phyloP scores from a whole-genome alignment of 352 stramenopile genomes.

The Phytopythium chamaehyphon region DNA sequence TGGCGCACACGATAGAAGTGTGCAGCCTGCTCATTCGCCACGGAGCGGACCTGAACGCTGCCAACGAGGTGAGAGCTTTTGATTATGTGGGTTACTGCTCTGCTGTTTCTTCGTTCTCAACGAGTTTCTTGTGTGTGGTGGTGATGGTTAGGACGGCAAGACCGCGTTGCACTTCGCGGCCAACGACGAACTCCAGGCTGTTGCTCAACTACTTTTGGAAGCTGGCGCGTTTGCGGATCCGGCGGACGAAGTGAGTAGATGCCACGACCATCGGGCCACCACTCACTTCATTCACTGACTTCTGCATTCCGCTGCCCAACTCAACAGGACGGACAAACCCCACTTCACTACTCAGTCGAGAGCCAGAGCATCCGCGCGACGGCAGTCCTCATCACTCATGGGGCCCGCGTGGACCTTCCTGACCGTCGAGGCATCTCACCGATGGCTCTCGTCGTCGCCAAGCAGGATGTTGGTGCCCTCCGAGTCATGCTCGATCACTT shows the following conservation, averaged over 20 bases:
- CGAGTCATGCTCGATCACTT: conserved; percentile 1
- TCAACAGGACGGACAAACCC: conserved; percentile 6
- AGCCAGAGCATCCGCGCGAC: conserved; percentile 11
- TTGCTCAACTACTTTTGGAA: conserved; percentile 22
- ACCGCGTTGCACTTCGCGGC: conserved; percentile 26
- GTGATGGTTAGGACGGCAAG: conserved; percentile 18
- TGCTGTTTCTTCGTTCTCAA: not conserved
- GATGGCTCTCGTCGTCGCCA: conserved; percentile 7
- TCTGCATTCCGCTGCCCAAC: too few species aligned
- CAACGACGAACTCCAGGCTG: conserved; percentile 27
- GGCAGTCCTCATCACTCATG: conserved; percentile 12
- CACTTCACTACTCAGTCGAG: conserved; percentile 5
- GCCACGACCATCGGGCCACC: conserved; percentile 1
- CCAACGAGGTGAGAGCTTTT: conserved; percentile 8
- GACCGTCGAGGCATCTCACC: conserved; percentile 5
- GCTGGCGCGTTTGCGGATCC: conserved; percentile 20
- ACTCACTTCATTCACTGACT: conserved; percentile 1
- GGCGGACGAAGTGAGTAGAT: conserved; percentile 12
- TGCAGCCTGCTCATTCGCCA: conserved; percentile 23
- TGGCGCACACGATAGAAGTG: conserved; percentile 19
- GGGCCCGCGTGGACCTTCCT: conserved; percentile 12
- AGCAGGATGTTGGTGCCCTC: not conserved
- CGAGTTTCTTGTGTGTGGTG: too few species aligned
- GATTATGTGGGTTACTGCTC: not conserved
- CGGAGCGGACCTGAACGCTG: conserved; percentile 17